Conservation (phyloP, 2,329 filamentous ascomycete species). For the Trichophyton rubrum region DNA sequence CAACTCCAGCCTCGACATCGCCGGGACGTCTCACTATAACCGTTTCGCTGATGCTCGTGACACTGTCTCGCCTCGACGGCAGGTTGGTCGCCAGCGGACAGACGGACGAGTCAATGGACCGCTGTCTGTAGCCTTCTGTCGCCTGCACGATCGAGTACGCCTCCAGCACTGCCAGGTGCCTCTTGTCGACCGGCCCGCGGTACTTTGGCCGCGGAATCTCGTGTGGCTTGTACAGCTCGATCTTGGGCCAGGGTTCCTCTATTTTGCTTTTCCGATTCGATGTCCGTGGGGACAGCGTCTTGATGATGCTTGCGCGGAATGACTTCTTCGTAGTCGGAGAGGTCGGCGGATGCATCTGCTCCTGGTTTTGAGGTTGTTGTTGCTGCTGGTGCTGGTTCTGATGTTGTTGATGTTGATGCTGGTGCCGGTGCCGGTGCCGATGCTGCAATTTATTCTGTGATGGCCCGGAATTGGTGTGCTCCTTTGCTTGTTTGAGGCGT, state of each 20-base stretch:
- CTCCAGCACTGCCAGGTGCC: slow-evolving; percentile 32
- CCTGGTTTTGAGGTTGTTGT: not conserved
- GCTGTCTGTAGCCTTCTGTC: slow-evolving; percentile 22
- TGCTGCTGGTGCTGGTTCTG: not conserved
- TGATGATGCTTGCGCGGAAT: not conserved
- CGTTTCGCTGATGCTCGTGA: not conserved
- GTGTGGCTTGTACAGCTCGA: slow-evolving; percentile 37
- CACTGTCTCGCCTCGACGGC: slow-evolving; percentile 8
- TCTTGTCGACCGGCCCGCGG: slow-evolving; percentile 35
- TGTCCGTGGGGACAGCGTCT: not conserved
- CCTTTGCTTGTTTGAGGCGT: not conserved
- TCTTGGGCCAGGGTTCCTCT: slow-evolving; percentile 27
- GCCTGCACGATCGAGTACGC: slow-evolving; percentile 31
- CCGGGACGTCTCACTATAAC: not conserved
- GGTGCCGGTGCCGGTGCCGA: not conserved
- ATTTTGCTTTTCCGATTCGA: slow-evolving; percentile 6
- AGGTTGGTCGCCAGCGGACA: slow-evolving; percentile 22
- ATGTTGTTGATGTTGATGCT: not conserved
- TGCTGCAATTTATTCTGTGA: not conserved
- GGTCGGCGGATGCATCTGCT: not conserved
- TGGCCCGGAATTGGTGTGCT: not conserved
- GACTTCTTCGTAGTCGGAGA: not conserved
- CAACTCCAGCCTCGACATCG: not conserved
- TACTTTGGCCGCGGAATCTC: slow-evolving; percentile 40
- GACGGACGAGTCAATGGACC: slow-evolving; percentile 26